Evolutionary conservation across 2,329 filamentous ascomycete species (phyloP).

Genomic region (Cordyceps fumosorosea): DNA sequence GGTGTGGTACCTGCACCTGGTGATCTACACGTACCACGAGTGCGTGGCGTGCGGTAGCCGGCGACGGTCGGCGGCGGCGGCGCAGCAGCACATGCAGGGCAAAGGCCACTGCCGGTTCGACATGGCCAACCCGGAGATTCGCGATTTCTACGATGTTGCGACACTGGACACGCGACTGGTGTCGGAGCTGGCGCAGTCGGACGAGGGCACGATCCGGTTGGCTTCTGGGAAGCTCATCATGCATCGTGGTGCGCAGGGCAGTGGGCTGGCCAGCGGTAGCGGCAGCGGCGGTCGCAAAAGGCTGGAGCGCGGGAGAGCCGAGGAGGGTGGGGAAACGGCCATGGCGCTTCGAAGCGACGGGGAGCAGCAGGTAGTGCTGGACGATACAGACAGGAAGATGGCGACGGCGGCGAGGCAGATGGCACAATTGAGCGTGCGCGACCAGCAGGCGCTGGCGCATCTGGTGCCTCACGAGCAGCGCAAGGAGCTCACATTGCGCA

Average conservation of each 20-base stretch:
- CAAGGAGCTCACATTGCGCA: not conserved
- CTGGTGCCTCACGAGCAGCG: conserved; percentile 9
- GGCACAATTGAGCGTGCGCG: conserved; percentile 8
- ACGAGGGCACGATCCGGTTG: not conserved
- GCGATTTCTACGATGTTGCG: conserved; percentile 30
- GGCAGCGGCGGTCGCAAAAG: not conserved
- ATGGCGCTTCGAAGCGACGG: not conserved
- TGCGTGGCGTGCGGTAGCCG: conserved; percentile 42
- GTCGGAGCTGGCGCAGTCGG: not conserved
- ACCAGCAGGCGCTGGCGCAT: conserved; percentile 10
- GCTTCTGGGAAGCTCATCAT: conserved; percentile 8
- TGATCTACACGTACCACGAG: conserved; percentile 39
- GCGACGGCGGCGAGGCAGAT: conserved; percentile 1
- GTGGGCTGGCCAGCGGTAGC: not conserved
- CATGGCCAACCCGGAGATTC: conserved; percentile 21
- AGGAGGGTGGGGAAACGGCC: not conserved
- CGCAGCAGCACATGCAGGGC: conserved; percentile 40
- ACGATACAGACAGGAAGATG: not conserved
- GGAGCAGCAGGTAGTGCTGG: not conserved
- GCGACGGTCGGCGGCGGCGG: conserved; percentile 32
- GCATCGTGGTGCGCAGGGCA: conserved; percentile 4
- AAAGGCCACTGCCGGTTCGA: conserved; percentile 39
- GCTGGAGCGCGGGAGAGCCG: not conserved
- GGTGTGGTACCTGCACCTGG: conserved; percentile 38
- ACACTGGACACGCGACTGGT: conserved; percentile 3